A percentile compares a stretch with the other conserved stretches of the same genome.
These are phyloP conservation scores for Erysimum cheiri DNA, from an alignment of 441 rosid genomes.

Conservation along the genomic window DNA sequence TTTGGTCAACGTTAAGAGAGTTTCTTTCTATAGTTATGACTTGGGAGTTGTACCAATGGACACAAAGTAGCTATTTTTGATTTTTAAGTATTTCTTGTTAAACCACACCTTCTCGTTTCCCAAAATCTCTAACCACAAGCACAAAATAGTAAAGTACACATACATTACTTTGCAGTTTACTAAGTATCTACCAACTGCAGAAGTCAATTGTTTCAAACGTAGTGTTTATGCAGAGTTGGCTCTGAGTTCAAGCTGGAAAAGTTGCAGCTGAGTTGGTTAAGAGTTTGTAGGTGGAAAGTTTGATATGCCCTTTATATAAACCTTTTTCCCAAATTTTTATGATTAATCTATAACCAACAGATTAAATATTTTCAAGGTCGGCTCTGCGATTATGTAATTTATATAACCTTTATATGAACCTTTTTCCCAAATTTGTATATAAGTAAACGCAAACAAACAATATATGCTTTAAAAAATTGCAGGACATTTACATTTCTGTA, in stretches of 20 bases:
- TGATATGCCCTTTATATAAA: background rate
- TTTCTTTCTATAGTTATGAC: background rate
- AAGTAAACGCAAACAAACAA: slow-evolving; percentile 22
- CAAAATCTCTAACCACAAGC: background rate
- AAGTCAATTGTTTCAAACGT: background rate
- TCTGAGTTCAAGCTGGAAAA: background rate
- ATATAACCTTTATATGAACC: too few relatives aligned
- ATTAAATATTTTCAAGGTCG: background rate
- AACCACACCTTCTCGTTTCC: background rate
- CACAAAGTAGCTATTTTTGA: too few relatives aligned
- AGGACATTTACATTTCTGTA: slow-evolving; percentile 35
- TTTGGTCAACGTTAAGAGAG: background rate
- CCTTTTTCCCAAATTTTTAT: background rate
- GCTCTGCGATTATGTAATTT: too few relatives aligned
- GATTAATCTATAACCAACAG: background rate
- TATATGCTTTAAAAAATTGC: background rate
- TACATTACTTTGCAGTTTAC: background rate
- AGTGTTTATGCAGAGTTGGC: background rate
- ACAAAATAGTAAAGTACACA: background rate
- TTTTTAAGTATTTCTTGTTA: background rate
- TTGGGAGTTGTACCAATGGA: too few relatives aligned
- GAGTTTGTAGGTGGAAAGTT: background rate
- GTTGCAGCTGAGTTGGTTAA: background rate
- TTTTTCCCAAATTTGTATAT: too few relatives aligned
- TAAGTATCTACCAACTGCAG: background rate